phyloP scores from a whole-genome alignment of 371 early-diverging fungal genomes.

The Capillidium heterosporum region DNA sequence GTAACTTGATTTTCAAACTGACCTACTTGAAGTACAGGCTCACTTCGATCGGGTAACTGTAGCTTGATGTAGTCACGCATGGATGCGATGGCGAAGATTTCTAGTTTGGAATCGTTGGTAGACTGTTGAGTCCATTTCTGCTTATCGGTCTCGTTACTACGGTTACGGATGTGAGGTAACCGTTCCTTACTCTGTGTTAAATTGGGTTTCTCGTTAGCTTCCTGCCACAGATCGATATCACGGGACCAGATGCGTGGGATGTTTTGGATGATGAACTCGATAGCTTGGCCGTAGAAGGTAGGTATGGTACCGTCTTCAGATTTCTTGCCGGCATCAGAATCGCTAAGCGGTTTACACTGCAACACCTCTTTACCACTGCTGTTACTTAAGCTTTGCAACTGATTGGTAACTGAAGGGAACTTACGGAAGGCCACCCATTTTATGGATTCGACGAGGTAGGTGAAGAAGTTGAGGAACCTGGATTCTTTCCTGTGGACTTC shows the following conservation, averaged over 20 bases:
- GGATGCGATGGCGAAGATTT: not conserved
- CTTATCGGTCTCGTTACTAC: not conserved
- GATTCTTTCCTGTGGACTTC: not conserved
- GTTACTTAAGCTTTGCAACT: not conserved
- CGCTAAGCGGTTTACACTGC: not conserved
- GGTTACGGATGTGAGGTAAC: not conserved
- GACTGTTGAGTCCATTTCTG: not conserved
- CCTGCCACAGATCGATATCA: not conserved
- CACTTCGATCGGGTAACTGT: not conserved
- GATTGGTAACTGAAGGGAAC: not conserved
- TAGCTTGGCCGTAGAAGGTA: not conserved
- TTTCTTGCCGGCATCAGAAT: not conserved
- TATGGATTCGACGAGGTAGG: not conserved
- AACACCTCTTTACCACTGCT: not conserved
- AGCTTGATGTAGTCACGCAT: slow-evolving; percentile 2
- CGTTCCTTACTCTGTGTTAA: not conserved
- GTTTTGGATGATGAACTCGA: slow-evolving; percentile 1
- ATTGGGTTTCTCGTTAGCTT: not conserved
- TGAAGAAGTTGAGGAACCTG: not conserved
- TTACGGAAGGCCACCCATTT: slow-evolving; percentile 2
- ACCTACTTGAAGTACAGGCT: not conserved
- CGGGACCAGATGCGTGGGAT: not conserved
- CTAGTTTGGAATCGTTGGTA: not conserved
- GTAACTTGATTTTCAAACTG: not conserved
- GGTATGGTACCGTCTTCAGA: not conserved